Percentiles rank a stretch among this genome's conserved stretches.
These are phyloP conservation scores for Pelargonium cotyledonis DNA, from an alignment of 441 rosid species.

Conservation along the genomic window DNA sequence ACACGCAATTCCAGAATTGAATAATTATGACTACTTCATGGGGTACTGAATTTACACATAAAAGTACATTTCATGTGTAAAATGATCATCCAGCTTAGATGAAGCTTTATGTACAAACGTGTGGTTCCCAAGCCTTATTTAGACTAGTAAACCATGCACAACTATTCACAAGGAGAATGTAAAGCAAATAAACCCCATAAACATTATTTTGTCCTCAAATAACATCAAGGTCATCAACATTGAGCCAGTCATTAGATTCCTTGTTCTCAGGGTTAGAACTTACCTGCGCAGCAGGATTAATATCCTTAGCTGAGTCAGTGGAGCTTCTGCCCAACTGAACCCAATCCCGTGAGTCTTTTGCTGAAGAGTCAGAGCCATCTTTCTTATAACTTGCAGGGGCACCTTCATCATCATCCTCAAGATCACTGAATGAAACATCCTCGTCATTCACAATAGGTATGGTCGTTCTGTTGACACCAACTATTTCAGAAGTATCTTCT, in stretches of 20 bases:
- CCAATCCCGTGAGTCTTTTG: conserved; percentile 55
- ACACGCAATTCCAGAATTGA: conserved; percentile 1
- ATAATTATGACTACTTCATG: conserved; percentile 3
- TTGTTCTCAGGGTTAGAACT: conserved; percentile 41
- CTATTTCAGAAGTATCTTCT: conserved; percentile 56
- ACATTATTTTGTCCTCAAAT: conserved; percentile 22
- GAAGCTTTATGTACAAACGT: conserved; percentile 36
- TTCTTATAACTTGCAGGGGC: conserved; percentile 54
- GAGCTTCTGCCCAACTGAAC: conserved; percentile 50
- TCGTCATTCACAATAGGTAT: conserved; percentile 54
- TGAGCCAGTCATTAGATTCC: conserved; percentile 63
- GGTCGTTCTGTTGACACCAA: conserved; percentile 34
- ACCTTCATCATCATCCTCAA: conserved; percentile 55
- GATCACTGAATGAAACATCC: conserved; percentile 88
- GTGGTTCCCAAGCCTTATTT: conserved; percentile 20
- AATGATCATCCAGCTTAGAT: conserved; percentile 23
- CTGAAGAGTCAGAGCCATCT: conserved; percentile 45
- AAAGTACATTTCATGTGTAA: neutral
- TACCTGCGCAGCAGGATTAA: conserved; percentile 32
- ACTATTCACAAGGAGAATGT: conserved; percentile 31
- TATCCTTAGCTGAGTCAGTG: conserved; percentile 37
- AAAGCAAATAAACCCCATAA: conserved; percentile 14
- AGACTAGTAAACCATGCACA: conserved; percentile 25
- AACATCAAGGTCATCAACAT: conserved; percentile 56
- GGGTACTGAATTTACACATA: conserved; percentile 6